Conservation (phyloP, 108 stramenopile species). For the Fistulifera pelliculosa region DNA sequence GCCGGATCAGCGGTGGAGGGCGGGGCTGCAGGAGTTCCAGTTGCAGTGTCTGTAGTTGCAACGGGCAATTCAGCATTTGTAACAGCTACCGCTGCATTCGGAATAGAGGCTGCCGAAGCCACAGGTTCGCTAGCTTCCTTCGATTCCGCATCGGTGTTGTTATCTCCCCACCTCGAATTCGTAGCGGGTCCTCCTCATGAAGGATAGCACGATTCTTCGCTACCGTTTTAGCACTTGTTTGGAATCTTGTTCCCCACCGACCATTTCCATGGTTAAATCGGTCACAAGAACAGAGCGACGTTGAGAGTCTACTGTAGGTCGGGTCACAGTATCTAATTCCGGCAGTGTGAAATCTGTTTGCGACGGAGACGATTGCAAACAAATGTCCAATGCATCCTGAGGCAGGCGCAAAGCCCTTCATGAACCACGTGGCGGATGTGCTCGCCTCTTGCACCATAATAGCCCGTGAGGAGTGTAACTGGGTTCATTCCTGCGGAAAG, state of each 20-base stretch:
- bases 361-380: background rate
- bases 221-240: background rate
- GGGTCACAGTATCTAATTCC: conserved; percentile 27
- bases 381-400: conserved; percentile 35
- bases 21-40: background rate
- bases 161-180: conserved; percentile 39
- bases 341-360: conserved; percentile 19
- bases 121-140: background rate
- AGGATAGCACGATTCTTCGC: background rate
- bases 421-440: conserved; percentile 50
- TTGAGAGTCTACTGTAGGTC: conserved; percentile 30
- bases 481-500: conserved; percentile 40
- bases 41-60: conserved; percentile 1
- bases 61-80: conserved; percentile 1
- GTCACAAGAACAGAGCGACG: conserved; percentile 18
- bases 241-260: background rate
- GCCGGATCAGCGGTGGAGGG: too few species aligned
- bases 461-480: conserved; percentile 51
- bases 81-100: background rate
- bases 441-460: conserved; percentile 46
- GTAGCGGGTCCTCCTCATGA: conserved; percentile 1
- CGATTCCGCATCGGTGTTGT: conserved; percentile 3
- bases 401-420: conserved; percentile 63
- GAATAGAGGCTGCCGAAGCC: background rate
- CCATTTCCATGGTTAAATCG: conserved; percentile 15